A percentile compares a stretch with the other conserved stretches of the same genome.
phyloP scores from a whole-genome alignment of 495 filamentous ascomycete genomes.

The Thozetella sp. region DNA sequence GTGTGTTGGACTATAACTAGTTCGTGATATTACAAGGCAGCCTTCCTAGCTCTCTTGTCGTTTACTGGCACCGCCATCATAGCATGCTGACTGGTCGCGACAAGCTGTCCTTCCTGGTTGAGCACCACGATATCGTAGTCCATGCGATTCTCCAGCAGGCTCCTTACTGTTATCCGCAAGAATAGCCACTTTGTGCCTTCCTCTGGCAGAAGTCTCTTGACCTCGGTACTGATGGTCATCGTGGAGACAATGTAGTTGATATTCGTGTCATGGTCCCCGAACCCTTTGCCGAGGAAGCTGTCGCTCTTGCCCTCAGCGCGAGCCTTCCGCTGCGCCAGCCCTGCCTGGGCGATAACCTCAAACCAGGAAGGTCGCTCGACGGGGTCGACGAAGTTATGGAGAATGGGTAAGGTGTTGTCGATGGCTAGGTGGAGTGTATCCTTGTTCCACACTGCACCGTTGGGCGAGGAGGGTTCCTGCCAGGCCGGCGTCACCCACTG shows the following conservation, averaged over 20 bases:
- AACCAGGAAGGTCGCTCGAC: not conserved
- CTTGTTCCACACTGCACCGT: not conserved
- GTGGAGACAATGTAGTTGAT: not conserved
- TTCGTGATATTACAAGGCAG: not conserved
- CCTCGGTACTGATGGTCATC: not conserved
- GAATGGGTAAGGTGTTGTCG: not conserved
- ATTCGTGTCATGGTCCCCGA: not conserved
- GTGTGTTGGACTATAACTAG: no score
- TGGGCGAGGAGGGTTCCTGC: not conserved
- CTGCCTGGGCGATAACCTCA: not conserved
- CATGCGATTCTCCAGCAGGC: not conserved
- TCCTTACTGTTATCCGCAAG: not conserved
- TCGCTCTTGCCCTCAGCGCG: not conserved
- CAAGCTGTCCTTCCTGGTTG: not conserved
- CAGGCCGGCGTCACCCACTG: not conserved
- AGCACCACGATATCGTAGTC: not conserved
- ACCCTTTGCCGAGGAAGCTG: not conserved
- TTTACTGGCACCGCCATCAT: not conserved
- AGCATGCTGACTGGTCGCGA: not conserved
- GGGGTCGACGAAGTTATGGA: not conserved
- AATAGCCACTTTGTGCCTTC: not conserved
- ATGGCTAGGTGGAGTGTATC: not conserved
- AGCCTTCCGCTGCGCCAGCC: not conserved
- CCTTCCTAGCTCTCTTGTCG: not conserved
- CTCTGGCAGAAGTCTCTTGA: not conserved